Conservation (phyloP, 345 rosid species). For the Boechera stricta region DNA sequence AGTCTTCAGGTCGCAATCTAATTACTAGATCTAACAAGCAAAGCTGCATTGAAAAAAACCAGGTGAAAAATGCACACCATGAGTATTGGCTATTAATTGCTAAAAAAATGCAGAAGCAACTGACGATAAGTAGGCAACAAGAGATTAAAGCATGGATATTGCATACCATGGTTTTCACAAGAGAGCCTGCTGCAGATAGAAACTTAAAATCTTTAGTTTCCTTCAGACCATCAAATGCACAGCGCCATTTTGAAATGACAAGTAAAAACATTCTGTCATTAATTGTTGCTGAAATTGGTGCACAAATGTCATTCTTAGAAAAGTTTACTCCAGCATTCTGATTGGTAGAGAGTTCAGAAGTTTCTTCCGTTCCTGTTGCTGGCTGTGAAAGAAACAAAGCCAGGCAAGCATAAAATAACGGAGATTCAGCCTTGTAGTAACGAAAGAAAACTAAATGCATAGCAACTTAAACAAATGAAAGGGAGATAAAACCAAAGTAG, state of each 20-base stretch:
- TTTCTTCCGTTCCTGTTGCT: conserved; percentile 45
- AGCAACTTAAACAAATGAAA: conserved; percentile 10
- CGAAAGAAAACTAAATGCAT: background rate
- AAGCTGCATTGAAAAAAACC: conserved; percentile 60
- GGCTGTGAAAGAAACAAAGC: conserved; percentile 50
- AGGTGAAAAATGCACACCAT: conserved; percentile 26
- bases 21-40: conserved; percentile 77
- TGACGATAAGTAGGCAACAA: conserved; percentile 11
- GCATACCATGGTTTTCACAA: conserved; percentile 81
- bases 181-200: conserved; percentile 79
- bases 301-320: conserved; percentile 79
- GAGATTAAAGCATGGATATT: conserved; percentile 20
- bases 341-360: conserved; percentile 44
- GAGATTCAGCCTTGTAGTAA: conserved; percentile 15
- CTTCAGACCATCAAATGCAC: conserved; percentile 82
- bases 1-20: conserved; percentile 69
- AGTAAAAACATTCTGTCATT: conserved; percentile 87
- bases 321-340: conserved; percentile 51
- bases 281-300: conserved; percentile 92
- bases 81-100: conserved; percentile 14
- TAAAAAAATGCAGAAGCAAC: conserved; percentile 15
- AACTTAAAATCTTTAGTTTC: conserved; percentile 80
- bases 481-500: conserved; percentile 15
- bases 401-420: background rate
- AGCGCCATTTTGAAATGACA: conserved; percentile 83